Percentiles rank a stretch among this genome's conserved stretches.
These are phyloP conservation scores for Arabidopsis suecica DNA, from an alignment of 345 rosid genomes.

Conservation along the genomic window DNA sequence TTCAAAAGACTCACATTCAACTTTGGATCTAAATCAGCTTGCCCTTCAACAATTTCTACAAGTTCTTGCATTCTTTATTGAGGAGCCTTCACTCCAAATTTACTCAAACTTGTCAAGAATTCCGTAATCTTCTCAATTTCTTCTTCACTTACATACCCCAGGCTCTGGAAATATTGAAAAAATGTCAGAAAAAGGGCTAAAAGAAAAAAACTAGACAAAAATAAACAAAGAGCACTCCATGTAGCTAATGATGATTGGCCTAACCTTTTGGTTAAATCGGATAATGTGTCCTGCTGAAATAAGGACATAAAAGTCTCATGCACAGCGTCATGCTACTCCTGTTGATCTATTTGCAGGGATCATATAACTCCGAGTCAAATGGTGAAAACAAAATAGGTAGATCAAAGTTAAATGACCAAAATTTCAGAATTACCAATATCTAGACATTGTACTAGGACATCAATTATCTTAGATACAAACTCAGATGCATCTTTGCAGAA, in stretches of 20 bases:
- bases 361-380: not conserved
- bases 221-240: not conserved
- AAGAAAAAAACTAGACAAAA: too few species aligned
- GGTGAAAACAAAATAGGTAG: not conserved
- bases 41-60: conserved; percentile 73
- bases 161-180: too few species aligned
- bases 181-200: too few species aligned
- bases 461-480: conserved; percentile 65
- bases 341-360: not conserved
- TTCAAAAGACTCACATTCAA: conserved; percentile 54
- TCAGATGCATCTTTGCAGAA: conserved; percentile 84
- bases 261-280: not conserved
- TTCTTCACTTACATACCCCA: too few species aligned
- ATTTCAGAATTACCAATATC: conserved; percentile 53
- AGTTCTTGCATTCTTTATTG: conserved; percentile 86
- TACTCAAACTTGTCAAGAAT: conserved; percentile 49
- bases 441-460: conserved; percentile 70
- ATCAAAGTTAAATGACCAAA: not conserved
- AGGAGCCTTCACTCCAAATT: conserved; percentile 88
- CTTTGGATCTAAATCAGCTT: conserved; percentile 84
- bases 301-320: not conserved
- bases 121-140: too few species aligned
- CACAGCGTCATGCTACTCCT: not conserved
- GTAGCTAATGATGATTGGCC: not conserved
- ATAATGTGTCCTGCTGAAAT: not conserved